Evolutionary conservation across 108 stramenopile species (phyloP), one percentile per base, ranked within the genome.

Genomic region (Cyclostephanos tholiformis): DNA sequence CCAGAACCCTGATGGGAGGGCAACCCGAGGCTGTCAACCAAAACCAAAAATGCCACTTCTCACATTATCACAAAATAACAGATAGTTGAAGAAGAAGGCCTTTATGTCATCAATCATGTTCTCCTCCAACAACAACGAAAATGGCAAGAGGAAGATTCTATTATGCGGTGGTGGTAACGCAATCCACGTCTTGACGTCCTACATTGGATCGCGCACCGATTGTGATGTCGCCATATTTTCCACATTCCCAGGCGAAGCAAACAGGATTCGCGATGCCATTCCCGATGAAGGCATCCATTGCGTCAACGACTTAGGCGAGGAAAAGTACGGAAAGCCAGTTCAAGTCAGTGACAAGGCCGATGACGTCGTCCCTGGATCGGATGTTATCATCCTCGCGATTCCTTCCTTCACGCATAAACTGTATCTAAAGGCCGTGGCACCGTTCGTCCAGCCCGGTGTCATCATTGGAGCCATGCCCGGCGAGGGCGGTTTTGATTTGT

Each of bases 161-260:
- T 44, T 86, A 2, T 86, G 85, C 55, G 85, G 85, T 8, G 85
- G 85, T 17, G 85, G 85, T 23, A 86, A 86, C 52, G 85, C 85
- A 51, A 80, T 83, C 51, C 85, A 86, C 39, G 85, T 85, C 46
- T 60, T 86, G 0, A 44, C 82, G 0, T 35, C 46, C 11, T 83
- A 80, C 51, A 44, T 83, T 20, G 59, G 62, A n/a, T 25, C 78
- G 4, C n/a, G 58, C 22, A 12, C 36, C n/a, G 74, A 85, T 35
- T 35, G 20, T 13, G 56, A 74, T 20, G 85, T 86, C 38, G 56
- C 68, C 2, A 39, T 86, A 12, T 56, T 86, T 22, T 76, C 82
- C 11, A 64, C 80, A 17, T 86, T 80, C 68, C 85, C 82, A 9
- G 85, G 85, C 6, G 85, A 86, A 52, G 85, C 85, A 5, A 74